Conservation (phyloP, 768 basidiomycete species). For the Panaeolus papilionaceus region DNA sequence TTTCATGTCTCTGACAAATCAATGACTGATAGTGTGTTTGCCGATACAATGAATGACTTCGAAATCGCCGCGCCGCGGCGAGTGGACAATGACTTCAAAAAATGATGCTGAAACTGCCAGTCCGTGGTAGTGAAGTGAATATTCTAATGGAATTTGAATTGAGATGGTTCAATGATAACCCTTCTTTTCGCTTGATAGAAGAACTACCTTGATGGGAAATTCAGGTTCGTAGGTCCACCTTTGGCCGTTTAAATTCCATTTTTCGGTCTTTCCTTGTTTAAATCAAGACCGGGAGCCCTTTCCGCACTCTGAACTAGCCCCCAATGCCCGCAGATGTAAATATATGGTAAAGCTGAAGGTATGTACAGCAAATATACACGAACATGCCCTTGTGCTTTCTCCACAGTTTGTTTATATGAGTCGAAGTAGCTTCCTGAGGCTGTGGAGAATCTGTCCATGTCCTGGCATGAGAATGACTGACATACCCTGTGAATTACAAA, state of each 20-base stretch:
- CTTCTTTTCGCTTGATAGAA: background rate
- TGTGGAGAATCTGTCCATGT: constrained; percentile 10
- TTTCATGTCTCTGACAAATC: background rate
- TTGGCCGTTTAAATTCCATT: constrained; percentile 12
- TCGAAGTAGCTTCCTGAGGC: background rate
- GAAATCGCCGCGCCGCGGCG: constrained; percentile 9
- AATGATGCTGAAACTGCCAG: background rate
- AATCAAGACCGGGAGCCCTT: background rate
- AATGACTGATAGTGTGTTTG: background rate
- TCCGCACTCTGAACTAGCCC: background rate
- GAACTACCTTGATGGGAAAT: constrained; percentile 13
- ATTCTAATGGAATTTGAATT: constrained; percentile 7
- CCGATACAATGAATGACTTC: background rate
- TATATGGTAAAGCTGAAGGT: background rate
- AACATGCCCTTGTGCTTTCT: background rate
- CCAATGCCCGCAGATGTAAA: background rate
- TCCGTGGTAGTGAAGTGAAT: constrained; percentile 4
- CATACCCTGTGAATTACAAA: constrained; percentile 5
- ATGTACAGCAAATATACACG: background rate
- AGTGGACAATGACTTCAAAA: background rate
- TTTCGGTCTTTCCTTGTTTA: background rate
- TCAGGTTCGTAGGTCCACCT: constrained; percentile 5
- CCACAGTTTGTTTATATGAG: background rate
- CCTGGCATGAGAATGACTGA: background rate
- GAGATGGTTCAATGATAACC: background rate